Evolutionary conservation across 2,329 filamentous ascomycete species (phyloP), one percentile per base, ranked within the genome.

Genomic region (Microdochium trichocladiopsis): DNA sequence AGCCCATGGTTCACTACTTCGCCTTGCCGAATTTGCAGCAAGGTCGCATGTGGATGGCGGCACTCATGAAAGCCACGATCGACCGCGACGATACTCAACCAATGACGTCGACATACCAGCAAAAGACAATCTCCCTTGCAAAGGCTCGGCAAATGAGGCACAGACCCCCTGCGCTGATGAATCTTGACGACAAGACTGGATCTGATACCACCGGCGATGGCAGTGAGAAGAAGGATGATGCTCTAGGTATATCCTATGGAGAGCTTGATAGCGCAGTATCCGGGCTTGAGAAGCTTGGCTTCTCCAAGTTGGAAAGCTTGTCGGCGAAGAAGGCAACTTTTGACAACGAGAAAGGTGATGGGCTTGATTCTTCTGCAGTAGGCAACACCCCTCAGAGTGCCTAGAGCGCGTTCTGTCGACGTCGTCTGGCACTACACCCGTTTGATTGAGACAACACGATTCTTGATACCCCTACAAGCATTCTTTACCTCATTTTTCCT

Each of bases 61-160:
- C 94, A 5, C 74, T 99, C 50, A 95, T 99, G 90, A 99, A 99
- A 72, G 94, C 94, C 11, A 99, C 94, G 1, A 99, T 99, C 61
- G 93, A 97, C 65, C 87, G 93, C 55, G 94, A 99, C 60, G 84
- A 87, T 62, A 81, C 81, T 3, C 81, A 87, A 55, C 82, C 87
- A 10, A 86, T 96, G 55, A 91, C 90, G 21, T 94, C 89, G 3
- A 96, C 91, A 3, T 97, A 97, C 71, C 93, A 96, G 66, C 92
- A 96, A 66, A 94, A 95, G 75, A 99, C 94, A 0, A 96, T 99
- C 52, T 94, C 88, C 24, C 81, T 99, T 6, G 82, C 86, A 52
- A 96, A 96, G 71, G 94, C 94, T 12, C 84, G 87, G 53, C 82
- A 87, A 56, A 89, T 95, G 84, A 88, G 88, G 52, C 90, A 96